Evolutionary conservation across 441 rosid species (phyloP), one percentile per base, ranked within the genome.

Genomic region (Croton setiger): DNA sequence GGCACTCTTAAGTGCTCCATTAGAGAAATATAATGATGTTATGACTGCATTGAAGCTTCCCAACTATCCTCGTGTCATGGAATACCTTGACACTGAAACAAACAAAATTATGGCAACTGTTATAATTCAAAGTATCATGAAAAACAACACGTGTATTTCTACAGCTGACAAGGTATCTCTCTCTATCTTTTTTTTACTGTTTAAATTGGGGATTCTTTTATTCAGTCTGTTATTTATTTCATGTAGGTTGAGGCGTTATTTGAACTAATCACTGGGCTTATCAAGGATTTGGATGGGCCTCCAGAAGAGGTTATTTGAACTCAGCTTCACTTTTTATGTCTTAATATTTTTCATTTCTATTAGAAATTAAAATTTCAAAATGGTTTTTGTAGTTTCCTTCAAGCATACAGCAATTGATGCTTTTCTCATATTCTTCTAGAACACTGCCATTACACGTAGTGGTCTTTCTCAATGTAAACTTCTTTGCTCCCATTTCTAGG

Each of bases 71-170:
- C 79, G 76, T 60, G 90, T 95, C 54, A 59, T 90, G 90, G 97
- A 92, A 74, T 89, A 86, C 83, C 95, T 95, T 75, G 98, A 92
- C 77, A 73, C 60, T 35, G 97, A 88, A 78, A 92, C 97, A 66
- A 92, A 89, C 76, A 95, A 90, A 86, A 80, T 90, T 65, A 92
- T 95, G 99, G 96, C 99, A 71, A 80, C 89, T 68, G 88, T 92
- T 66, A 91, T 95, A 74, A 86, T 95, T 76, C 98, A 87, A 78
- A 95, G 98, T 76, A 82, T 92, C 70, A 90, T 95, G 99, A 95
- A 90, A 83, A 95, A 92, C 81, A 89, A 81, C 66, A 92, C 97
- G 37, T 75, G 27, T 41, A 86, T 95, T 77, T 73, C 97, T 72
- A 85, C 93, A 37, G 88, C 87, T 67, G 98, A 90, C 71, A 90